Evolutionary conservation across 169 alveolate species (phyloP).

Genomic region (Cryptosporidium bovis): DNA sequence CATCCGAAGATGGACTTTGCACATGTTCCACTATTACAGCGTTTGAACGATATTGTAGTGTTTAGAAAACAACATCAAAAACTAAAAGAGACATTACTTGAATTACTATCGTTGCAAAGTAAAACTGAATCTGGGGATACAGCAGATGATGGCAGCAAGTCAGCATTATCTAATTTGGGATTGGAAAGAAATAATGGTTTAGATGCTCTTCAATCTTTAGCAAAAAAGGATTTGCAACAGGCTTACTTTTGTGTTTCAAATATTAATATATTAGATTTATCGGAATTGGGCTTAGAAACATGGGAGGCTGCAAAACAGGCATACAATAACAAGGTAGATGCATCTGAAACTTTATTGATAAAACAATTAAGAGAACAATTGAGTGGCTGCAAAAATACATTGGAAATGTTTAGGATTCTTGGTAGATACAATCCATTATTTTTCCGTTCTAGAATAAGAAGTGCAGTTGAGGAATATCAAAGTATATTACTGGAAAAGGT

Average conservation of each 20-base stretch:
- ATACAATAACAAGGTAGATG: constrained; percentile 92
- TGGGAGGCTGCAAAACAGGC: constrained; percentile 88
- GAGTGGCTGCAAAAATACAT: constrained; percentile 93
- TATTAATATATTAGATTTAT: constrained; percentile 81
- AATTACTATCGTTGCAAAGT: constrained; percentile 18
- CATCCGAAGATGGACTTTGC: constrained; percentile 88
- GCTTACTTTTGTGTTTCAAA: constrained; percentile 72
- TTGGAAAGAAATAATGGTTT: constrained; percentile 46
- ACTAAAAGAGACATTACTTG: constrained; percentile 87
- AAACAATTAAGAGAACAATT: constrained; percentile 93
- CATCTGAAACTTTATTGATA: constrained; percentile 94
- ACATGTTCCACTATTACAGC: constrained; percentile 85
- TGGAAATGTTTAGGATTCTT: constrained; percentile 96
- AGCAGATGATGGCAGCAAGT: constrained; percentile 1
- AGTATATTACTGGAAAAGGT: constrained; percentile 90
- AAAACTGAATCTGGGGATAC: constrained; percentile 13
- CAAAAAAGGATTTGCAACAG: constrained; percentile 64
- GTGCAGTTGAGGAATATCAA: constrained; percentile 97
- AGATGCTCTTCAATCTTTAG: constrained; percentile 62
- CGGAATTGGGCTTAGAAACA: constrained; percentile 79
- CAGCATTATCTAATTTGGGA: constrained; percentile 32
- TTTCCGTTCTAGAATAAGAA: constrained; percentile 94
- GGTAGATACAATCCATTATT: constrained; percentile 94
- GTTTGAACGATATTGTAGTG: constrained; percentile 90
- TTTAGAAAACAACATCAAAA: constrained; percentile 94